These are phyloP conservation scores for Phylloporus sp. DNA, from an alignment of 768 basidiomycete species.

Conservation along the genomic window DNA sequence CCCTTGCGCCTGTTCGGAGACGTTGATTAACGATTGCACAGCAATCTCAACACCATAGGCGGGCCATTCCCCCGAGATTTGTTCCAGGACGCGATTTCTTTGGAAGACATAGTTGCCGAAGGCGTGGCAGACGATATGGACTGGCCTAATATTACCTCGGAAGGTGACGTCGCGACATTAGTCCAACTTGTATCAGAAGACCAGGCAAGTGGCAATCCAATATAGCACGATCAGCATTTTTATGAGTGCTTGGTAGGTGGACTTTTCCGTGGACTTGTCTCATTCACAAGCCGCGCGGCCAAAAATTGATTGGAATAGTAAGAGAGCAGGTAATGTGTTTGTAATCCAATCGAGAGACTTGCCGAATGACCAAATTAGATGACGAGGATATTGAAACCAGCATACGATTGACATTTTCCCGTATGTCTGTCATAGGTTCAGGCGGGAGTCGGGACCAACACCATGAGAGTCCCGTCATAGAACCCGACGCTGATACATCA, in stretches of 20 bases:
- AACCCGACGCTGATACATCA: slow-evolving; percentile 14
- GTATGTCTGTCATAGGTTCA: slow-evolving; percentile 9
- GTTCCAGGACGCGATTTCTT: slow-evolving; percentile 64
- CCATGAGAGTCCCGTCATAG: slow-evolving; percentile 9
- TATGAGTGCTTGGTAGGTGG: slow-evolving; percentile 45
- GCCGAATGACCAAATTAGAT: slow-evolving; percentile 42
- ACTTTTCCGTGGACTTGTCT: slow-evolving; percentile 67
- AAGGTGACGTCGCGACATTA: slow-evolving; percentile 77
- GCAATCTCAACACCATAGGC: slow-evolving; percentile 65
- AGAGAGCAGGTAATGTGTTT: slow-evolving; percentile 65
- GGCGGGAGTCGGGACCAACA: slow-evolving; percentile 9
- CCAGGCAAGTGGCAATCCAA: slow-evolving; percentile 43
- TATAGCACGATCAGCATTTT: not conserved
- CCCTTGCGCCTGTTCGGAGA: not conserved
- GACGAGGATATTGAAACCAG: slow-evolving; percentile 81
- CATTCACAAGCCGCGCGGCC: slow-evolving; percentile 53
- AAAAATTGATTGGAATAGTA: slow-evolving; percentile 79
- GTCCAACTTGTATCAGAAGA: slow-evolving; percentile 80
- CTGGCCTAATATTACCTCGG: slow-evolving; percentile 77
- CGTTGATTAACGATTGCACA: slow-evolving; percentile 24
- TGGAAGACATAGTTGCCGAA: slow-evolving; percentile 54
- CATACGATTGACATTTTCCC: slow-evolving; percentile 45
- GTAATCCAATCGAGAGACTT: not conserved
- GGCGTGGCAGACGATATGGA: slow-evolving; percentile 57
- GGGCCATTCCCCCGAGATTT: slow-evolving; percentile 62